Percentiles rank a stretch among this genome's conserved stretches.
Evolutionary conservation across 2,329 filamentous ascomycete genomes (phyloP).

Genomic region (Dactylellina sp.): DNA sequence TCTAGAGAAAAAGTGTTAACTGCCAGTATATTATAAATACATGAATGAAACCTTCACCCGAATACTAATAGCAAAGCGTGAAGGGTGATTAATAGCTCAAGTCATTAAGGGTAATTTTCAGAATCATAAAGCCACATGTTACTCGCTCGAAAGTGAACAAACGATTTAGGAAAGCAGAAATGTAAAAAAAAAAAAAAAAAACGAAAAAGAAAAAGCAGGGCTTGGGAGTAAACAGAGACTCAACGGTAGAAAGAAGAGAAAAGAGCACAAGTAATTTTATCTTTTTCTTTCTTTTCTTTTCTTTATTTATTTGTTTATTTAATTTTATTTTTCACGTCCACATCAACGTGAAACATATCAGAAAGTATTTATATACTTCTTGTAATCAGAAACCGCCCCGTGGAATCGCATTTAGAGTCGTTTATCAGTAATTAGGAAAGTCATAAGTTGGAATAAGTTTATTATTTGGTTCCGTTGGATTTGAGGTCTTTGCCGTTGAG

Average conservation of each 20-base stretch:
- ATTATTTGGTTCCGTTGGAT: constrained; percentile 36
- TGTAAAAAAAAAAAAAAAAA: neutral
- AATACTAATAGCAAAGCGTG: neutral
- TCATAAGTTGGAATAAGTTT: too few species aligned
- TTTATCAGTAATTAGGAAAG: neutral
- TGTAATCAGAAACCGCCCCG: too few species aligned
- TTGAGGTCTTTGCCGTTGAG: constrained; percentile 47
- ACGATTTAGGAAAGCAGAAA: neutral
- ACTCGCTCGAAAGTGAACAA: neutral
- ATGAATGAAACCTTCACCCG: neutral
- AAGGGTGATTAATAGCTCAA: neutral
- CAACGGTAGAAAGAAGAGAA: too few species aligned
- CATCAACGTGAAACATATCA: too few species aligned
- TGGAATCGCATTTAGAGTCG: too few species aligned
- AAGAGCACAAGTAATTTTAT: too few species aligned
- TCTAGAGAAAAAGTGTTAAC: neutral
- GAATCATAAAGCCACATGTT: neutral
- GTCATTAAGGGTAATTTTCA: neutral
- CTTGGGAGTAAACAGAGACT: too few species aligned
- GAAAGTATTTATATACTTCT: too few species aligned
- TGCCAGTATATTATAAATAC: neutral
- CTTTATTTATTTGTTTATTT: too few species aligned
- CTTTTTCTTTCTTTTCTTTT: too few species aligned
- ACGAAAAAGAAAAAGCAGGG: constrained; percentile 4
- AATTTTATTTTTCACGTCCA: too few species aligned